Conservation (phyloP, 2,329 filamentous ascomycete species). For the Penicillium expansum region DNA sequence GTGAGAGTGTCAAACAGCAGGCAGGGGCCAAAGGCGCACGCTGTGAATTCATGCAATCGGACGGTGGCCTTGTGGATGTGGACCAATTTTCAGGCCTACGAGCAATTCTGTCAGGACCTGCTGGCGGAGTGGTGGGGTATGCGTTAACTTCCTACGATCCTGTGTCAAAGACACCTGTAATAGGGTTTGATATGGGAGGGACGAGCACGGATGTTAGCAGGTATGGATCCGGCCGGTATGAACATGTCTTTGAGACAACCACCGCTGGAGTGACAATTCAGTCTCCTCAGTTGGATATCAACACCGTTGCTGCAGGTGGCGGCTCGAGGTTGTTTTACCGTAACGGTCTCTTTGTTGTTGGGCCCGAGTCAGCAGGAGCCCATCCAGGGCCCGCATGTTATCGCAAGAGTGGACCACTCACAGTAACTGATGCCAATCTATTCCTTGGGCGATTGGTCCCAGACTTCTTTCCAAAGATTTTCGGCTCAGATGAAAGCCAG, state of each 20-base stretch:
- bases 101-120: conserved; percentile 83
- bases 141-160: conserved; percentile 83
- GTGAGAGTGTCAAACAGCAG: conserved; percentile 67
- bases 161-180: conserved; percentile 73
- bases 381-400: conserved; percentile 91
- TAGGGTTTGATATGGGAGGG: conserved; percentile 92
- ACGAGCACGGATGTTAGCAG: conserved; percentile 87
- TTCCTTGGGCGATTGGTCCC: conserved; percentile 79
- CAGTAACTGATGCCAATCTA: conserved; percentile 90
- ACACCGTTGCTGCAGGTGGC: conserved; percentile 84
- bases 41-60: conserved; percentile 94
- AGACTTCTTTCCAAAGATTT: conserved; percentile 91
- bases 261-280: conserved; percentile 88
- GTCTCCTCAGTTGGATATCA: conserved; percentile 84
- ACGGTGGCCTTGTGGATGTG: conserved; percentile 61
- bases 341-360: conserved; percentile 66
- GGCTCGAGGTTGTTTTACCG: conserved; percentile 59
- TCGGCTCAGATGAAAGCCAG: conserved; percentile 79
- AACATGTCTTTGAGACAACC: conserved; percentile 89
- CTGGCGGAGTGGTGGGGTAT: conserved; percentile 90
- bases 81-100: conserved; percentile 72
- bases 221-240: conserved; percentile 78
- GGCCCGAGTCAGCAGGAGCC: conserved; percentile 82
- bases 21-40: conserved; percentile 65
- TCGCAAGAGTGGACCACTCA: conserved; percentile 81